Conservation (phyloP, 805 yeast genomes). For the Ogataea pignaliae region DNA sequence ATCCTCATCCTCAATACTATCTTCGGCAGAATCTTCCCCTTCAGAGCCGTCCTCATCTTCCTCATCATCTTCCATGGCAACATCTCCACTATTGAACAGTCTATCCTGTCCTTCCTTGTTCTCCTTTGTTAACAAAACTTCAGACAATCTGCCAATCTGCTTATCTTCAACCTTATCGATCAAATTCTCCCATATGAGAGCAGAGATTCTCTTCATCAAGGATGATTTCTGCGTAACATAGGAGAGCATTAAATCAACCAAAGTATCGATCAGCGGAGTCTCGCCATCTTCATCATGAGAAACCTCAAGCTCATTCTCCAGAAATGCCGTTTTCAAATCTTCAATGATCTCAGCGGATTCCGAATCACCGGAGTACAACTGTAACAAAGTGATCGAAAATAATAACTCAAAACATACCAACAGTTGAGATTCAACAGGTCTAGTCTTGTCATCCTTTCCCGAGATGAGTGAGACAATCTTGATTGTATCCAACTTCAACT, state of each 20-base stretch:
- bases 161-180: conserved; percentile 38
- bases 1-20: conserved; percentile 28
- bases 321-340: conserved; percentile 64
- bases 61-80: conserved; percentile 39
- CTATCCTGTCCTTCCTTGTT: conserved; percentile 75
- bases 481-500: conserved; percentile 29
- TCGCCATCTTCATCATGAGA: conserved; percentile 29
- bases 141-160: conserved; percentile 47
- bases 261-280: conserved; percentile 31
- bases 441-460: conserved; percentile 30
- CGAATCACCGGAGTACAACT: conserved; percentile 69
- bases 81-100: conserved; percentile 64
- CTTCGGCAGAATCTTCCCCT: too few relatives aligned
- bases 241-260: conserved; percentile 51
- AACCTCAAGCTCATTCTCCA: conserved; percentile 35
- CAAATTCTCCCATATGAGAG: conserved; percentile 45
- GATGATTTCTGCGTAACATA: conserved; percentile 54
- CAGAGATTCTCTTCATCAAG: conserved; percentile 52
- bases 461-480: conserved; percentile 27
- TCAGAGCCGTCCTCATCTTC: conserved; percentile 46
- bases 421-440: conserved; percentile 20
- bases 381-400: conserved; percentile 71
- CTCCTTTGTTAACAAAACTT: conserved; percentile 62
- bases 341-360: conserved; percentile 73
- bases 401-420: conserved; percentile 63